phyloP scores from a whole-genome alignment of 768 basidiomycete species.

The Kwoniella bestiolae region DNA sequence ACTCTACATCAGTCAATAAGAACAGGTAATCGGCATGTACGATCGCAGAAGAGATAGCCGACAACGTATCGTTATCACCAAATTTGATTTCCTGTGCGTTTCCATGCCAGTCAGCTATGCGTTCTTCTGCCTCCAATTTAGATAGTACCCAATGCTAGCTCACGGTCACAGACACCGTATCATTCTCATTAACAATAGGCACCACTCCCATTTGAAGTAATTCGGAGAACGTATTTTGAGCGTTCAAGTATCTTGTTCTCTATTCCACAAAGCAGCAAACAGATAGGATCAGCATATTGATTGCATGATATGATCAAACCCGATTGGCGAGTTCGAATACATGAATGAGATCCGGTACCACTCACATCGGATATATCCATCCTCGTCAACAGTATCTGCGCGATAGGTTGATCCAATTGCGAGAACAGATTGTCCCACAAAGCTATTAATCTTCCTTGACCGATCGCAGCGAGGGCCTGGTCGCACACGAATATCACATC shows the following conservation, averaged over 20 bases:
- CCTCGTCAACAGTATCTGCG: constrained; percentile 89
- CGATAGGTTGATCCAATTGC: constrained; percentile 91
- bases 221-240: constrained; percentile 92
- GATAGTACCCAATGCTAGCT: no score
- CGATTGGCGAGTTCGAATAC: no score
- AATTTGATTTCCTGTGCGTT: constrained; percentile 92
- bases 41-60: constrained; percentile 96
- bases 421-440: constrained; percentile 97
- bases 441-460: constrained; percentile 93
- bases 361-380: constrained; percentile 95
- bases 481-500: not conserved
- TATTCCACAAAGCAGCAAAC: no score
- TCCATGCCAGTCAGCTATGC: not conserved
- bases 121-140: not conserved
- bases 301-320: not conserved
- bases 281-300: constrained; percentile 8
- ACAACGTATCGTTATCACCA: constrained; percentile 97
- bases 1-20: constrained; percentile 93
- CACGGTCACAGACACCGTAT: constrained; percentile 96
- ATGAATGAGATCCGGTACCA: no score
- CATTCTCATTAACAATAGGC: constrained; percentile 98
- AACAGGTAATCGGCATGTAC: constrained; percentile 97
- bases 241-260: constrained; percentile 94
- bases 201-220: constrained; percentile 91
- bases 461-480: constrained; percentile 93